Evolutionary conservation across 2,329 filamentous ascomycete species (phyloP).

Genomic region (Fusarium sp.): DNA sequence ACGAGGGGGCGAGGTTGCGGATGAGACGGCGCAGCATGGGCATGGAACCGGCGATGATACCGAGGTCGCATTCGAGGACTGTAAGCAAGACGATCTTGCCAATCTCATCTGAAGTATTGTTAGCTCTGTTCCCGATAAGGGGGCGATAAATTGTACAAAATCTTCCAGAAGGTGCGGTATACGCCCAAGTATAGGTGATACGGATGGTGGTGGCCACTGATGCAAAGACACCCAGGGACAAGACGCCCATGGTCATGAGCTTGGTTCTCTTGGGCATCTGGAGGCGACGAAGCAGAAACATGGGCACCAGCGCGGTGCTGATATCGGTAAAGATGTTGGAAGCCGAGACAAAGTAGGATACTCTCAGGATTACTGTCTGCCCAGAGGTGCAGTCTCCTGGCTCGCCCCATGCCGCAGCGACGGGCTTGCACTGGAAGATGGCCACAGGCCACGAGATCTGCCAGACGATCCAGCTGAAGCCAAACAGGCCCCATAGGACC

Average conservation of each 20-base stretch:
- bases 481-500: conserved; percentile 16
- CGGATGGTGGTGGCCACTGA: conserved; percentile 37
- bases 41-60: conserved; percentile 42
- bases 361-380: conserved; percentile 24
- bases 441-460: conserved; percentile 35
- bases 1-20: conserved; percentile 18
- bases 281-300: conserved; percentile 25
- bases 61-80: conserved; percentile 40
- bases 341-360: conserved; percentile 30
- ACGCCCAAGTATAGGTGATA: conserved; percentile 33
- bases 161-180: conserved; percentile 9
- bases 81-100: conserved; percentile 41
- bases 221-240: conserved; percentile 26
- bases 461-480: conserved; percentile 30
- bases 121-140: not conserved
- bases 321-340: conserved; percentile 33
- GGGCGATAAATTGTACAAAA: not conserved
- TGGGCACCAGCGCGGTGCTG: conserved; percentile 18
- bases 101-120: conserved; percentile 19
- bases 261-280: conserved; percentile 27
- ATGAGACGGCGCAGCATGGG: conserved; percentile 41
- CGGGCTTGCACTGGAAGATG: conserved; percentile 38
- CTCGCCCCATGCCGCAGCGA: conserved; percentile 29
- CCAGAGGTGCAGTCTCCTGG: conserved; percentile 29
- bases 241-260: conserved; percentile 23